Evolutionary conservation across 768 basidiomycete genomes (phyloP), one percentile per base, ranked within the genome.

Genomic region (Suillus placidus): DNA sequence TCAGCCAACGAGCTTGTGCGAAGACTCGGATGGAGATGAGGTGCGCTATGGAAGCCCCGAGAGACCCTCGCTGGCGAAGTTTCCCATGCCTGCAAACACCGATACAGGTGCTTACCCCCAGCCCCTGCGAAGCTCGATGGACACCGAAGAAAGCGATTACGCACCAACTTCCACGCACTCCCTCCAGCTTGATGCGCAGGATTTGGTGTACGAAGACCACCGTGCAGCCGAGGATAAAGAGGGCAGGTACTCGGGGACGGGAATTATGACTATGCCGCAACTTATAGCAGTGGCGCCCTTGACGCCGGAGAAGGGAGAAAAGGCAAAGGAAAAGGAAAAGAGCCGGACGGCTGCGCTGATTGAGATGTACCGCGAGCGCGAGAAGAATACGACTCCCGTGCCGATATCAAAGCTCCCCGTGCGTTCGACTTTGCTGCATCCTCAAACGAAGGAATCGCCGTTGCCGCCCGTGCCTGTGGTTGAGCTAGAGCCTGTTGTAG

Each of bases 361-460:
- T 69, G 91, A 93, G 75, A 91, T 94, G 91, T 94, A 93, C 70
- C 86, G 91, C 60, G 89, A 94, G 78, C 71, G 73, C 72, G 91
- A 87, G 80, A 86, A 83, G 70, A 84, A 81, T 49, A 1, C 43
- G 26, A 30, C 61, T 6, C 72, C 73, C 13, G 13, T 64, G 30
- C 58, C 66, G 4, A 71, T 74, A 12, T 82, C 80, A 64, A 77
- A 69, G 60, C 72, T 77, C 16, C 82, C 78, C 16, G 74, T 82
- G 51, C 79, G 76, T 37, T 71, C 74, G 43, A 23, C 73, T 13
- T 54, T 72, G 2, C 20, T 63, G 54, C 54, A 12, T 6, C 12
- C 58, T 54, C 67, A 63, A 9, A 38, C 61, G 52, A 70, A 69
- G 40, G 55, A 68, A 13, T 16, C 23, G 3, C 62, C 66, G 18